Base-by-base conservation (phyloP, 495 filamentous ascomycete species). In the Peziza echinospora region DNA sequence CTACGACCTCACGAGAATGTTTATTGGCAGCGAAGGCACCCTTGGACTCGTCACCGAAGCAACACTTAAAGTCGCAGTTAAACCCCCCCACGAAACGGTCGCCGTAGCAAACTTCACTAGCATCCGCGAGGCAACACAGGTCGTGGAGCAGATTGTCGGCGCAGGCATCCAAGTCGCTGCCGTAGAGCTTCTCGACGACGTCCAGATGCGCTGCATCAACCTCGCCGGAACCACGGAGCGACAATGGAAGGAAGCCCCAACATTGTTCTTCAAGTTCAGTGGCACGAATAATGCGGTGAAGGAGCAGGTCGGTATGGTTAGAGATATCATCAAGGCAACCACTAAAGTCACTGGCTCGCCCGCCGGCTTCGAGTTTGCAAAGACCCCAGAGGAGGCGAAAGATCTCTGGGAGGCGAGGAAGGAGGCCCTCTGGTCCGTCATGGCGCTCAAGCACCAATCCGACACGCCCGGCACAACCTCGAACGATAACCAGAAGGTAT, bases 121-220 rank as follows among this genome's bases (percentile, higher is more conserved):
- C 5, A 80, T 84, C 44, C 71, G 77, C 28, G 74, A 78, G 55
- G 81, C 82, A 1, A 79, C 80, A 0, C 68, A 71, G 3, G 77
- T 76, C 0, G 82, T 78, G 0, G 72, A 76, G 11, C 68, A 69
- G 43, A 72, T 85, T 8, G 76, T 86, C 65, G 71, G 77, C 45
- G 68, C 73, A 13, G 81, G 78, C 3, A 68, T 85, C 3, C 82
- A 77, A 0, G 72, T 87, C 16, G 80, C 78, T 0, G 78, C 78
- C 2, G 79, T 87, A 68, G 82, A 86, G 60, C 73, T 87, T 50
- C 76, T 87, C 72, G 81, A 85, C 53, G 80, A 85, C 46, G 77
- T 84, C 0, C 78, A 82, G 59, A 85, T 87, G 81, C 63, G 65
- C 44, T 78, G 81, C 13, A 74, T 87, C 53, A 87, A 85, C 58